These are phyloP conservation scores for Naumovozyma dairenensis DNA, from an alignment of 805 yeast species.

Conservation along the genomic window DNA sequence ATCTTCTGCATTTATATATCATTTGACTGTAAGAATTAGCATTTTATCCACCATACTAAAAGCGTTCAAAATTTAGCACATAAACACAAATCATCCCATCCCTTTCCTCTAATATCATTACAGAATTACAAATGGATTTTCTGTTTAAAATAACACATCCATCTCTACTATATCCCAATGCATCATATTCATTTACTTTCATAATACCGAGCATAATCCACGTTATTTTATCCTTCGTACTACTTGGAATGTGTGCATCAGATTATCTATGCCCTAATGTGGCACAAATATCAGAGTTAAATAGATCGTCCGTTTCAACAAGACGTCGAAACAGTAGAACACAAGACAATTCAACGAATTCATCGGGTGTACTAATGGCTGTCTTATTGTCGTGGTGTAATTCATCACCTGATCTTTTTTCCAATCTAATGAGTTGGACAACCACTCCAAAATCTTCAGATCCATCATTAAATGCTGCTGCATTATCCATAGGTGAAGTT, in stretches of 20 bases:
- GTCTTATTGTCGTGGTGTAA: constrained; percentile 30
- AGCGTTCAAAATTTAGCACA: too few species aligned
- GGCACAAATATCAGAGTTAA: constrained; percentile 22
- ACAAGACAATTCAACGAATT: background rate
- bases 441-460: constrained; percentile 5
- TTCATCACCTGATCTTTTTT: constrained; percentile 30
- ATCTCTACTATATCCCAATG: constrained; percentile 15
- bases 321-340: constrained; percentile 1
- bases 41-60: too few species aligned
- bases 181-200: constrained; percentile 13
- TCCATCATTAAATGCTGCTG: constrained; percentile 15
- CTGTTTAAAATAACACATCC: constrained; percentile 22
- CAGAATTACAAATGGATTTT: constrained; percentile 13
- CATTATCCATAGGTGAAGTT: constrained; percentile 29
- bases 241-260: constrained; percentile 29
- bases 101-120: too few species aligned
- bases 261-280: constrained; percentile 30
- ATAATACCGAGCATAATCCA: constrained; percentile 21
- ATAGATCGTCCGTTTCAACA: constrained; percentile 1
- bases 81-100: too few species aligned
- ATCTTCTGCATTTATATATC: too few species aligned
- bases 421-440: constrained; percentile 30
- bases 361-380: constrained; percentile 22
- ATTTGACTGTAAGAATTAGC: too few species aligned
- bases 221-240: constrained; percentile 20